phyloP scores from a whole-genome alignment of 345 rosid species.

The Eucalyptus regnans region DNA sequence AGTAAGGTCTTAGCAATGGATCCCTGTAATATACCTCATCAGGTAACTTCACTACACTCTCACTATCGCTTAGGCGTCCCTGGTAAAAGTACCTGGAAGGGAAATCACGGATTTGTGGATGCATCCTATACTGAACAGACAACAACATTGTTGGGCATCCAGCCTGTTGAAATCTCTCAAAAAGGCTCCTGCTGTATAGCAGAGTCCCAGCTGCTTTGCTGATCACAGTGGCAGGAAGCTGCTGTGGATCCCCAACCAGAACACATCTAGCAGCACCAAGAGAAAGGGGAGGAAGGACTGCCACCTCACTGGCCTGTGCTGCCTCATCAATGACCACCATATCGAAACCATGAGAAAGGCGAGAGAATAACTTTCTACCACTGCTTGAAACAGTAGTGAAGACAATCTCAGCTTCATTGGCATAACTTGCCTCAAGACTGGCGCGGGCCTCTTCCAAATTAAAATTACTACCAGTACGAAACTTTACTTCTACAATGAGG shows the following conservation, averaged over 20 bases:
- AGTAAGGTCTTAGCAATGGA: constrained; percentile 76
- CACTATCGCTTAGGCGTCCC: constrained; percentile 95
- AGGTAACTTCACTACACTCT: constrained; percentile 61
- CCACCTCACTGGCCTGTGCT: constrained; percentile 98
- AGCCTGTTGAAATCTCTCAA: constrained; percentile 96
- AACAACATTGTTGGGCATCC: constrained; percentile 95
- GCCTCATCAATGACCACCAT: constrained; percentile 99
- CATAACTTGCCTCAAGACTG: constrained; percentile 95
- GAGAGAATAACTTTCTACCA: constrained; percentile 93
- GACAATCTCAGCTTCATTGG: constrained; percentile 99
- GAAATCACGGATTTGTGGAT: constrained; percentile 93
- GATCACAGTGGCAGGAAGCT: constrained; percentile 99
- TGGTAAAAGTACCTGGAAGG: constrained; percentile 96
- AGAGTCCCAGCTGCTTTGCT: constrained; percentile 98
- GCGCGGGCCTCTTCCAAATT: constrained; percentile 97
- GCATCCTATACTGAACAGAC: constrained; percentile 98
- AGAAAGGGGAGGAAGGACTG: constrained; percentile 88
- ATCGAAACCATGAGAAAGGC: constrained; percentile 97
- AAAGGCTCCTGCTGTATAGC: constrained; percentile 89
- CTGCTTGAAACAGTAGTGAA: constrained; percentile 99
- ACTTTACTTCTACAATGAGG: constrained; percentile 69
- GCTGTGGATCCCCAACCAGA: constrained; percentile 99
- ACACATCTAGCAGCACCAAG: constrained; percentile 98
- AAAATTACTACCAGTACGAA: constrained; percentile 68
- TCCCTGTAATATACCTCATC: constrained; percentile 87